phyloP scores from a whole-genome alignment of 352 stramenopile species.

The Phytophthora litchii region DNA sequence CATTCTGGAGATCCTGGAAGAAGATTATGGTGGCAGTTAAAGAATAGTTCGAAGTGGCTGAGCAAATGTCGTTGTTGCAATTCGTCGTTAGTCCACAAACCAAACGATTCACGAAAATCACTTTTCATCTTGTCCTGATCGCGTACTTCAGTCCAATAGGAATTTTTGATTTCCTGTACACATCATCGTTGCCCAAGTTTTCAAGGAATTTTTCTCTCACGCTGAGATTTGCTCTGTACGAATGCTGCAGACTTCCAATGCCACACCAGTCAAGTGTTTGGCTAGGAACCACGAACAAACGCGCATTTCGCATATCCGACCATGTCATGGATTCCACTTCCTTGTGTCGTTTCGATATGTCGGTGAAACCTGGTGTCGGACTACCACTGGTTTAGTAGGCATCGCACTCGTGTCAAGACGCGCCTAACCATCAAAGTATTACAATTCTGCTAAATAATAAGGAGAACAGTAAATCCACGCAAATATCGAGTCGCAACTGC shows the following conservation, averaged over 20 bases:
- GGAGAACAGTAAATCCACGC: too few species aligned
- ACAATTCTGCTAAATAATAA: too few species aligned
- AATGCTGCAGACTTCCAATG: slow-evolving; percentile 13
- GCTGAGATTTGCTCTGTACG: not conserved
- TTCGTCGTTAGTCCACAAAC: too few species aligned
- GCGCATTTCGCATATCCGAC: slow-evolving; percentile 21
- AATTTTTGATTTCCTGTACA: slow-evolving; percentile 2
- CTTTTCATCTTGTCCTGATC: too few species aligned
- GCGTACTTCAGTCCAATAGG: too few species aligned
- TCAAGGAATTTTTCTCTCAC: slow-evolving; percentile 8
- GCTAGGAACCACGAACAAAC: too few species aligned
- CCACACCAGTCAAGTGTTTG: slow-evolving; percentile 1
- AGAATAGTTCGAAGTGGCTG: too few species aligned
- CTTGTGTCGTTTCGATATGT: slow-evolving; percentile 10
- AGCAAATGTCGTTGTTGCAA: too few species aligned
- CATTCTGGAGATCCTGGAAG: too few species aligned
- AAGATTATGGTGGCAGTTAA: too few species aligned
- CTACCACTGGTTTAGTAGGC: slow-evolving; percentile 10
- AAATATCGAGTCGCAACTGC: not conserved
- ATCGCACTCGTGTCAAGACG: not conserved
- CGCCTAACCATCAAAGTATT: not conserved
- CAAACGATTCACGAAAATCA: too few species aligned
- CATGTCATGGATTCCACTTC: not conserved
- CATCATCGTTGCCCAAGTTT: slow-evolving; percentile 12
- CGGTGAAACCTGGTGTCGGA: not conserved